A percentile compares a stretch with the other conserved stretches of the same genome.
phyloP scores from a whole-genome alignment of 2,329 filamentous ascomycete genomes.

The Septoria linicola region DNA sequence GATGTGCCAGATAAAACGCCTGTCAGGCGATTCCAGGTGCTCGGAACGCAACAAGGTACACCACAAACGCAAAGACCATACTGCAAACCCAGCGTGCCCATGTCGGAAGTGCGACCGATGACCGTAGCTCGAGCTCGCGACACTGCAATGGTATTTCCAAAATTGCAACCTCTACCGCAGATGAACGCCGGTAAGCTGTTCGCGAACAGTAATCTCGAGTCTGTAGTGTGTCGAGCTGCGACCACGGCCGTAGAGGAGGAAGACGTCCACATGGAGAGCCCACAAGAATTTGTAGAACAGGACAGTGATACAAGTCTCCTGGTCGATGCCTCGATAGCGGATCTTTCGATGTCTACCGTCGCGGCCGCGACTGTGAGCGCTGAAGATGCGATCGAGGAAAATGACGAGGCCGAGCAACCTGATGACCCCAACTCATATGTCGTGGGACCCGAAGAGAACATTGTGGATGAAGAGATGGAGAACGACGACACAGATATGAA shows the following conservation, averaged over 20 bases:
- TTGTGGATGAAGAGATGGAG: conserved; percentile 19
- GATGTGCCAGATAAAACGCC: conserved; percentile 26
- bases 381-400: neutral
- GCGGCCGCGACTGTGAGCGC: neutral
- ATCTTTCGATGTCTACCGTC: neutral
- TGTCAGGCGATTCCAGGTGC: conserved; percentile 22
- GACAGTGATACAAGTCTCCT: conserved; percentile 14
- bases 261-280: neutral
- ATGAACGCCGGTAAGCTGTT: neutral
- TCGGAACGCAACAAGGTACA: conserved; percentile 26
- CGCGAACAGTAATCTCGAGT: neutral
- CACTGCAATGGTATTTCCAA: conserved; percentile 30
- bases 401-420: neutral
- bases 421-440: neutral
- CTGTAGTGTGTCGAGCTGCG: no score
- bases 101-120: conserved; percentile 26
- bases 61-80: conserved; percentile 32
- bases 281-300: conserved; percentile 3
- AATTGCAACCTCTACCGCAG: conserved; percentile 21
- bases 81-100: conserved; percentile 21
- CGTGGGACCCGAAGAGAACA: conserved; percentile 21
- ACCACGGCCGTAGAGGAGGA: neutral
- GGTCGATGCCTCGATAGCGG: neutral
- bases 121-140: conserved; percentile 29
- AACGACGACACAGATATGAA: conserved; percentile 14